A percentile compares a stretch with the other conserved stretches of the same genome.
phyloP scores from a whole-genome alignment of 2,329 filamentous ascomycete species.

The Amauroascus verrucosus region DNA sequence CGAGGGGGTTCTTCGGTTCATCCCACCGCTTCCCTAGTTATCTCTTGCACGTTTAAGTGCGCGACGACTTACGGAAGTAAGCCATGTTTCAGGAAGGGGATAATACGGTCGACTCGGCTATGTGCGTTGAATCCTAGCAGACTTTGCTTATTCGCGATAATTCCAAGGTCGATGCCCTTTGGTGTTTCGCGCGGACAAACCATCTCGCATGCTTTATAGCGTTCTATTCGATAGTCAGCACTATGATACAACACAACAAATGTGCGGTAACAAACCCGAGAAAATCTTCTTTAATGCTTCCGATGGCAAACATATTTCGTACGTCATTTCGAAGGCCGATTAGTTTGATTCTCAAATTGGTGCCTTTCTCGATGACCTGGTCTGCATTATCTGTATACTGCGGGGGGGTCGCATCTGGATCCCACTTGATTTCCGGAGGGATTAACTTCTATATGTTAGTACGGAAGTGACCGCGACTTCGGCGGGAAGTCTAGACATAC shows the following conservation, averaged over 20 bases:
- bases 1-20: no score
- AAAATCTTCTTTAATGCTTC: constrained; percentile 76
- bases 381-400: constrained; percentile 94
- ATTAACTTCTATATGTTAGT: constrained; percentile 55
- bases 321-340: constrained; percentile 90
- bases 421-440: constrained; percentile 82
- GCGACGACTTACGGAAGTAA: no score
- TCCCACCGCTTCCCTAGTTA: no score
- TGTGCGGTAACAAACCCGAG: constrained; percentile 30
- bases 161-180: not conserved
- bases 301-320: constrained; percentile 91
- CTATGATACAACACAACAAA: not conserved
- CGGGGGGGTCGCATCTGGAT: constrained; percentile 90
- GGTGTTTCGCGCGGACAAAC: not conserved
- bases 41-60: no score
- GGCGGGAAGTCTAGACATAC: constrained; percentile 45
- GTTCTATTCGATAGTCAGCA: not conserved
- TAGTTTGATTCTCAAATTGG: constrained; percentile 86
- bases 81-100: no score
- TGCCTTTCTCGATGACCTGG: constrained; percentile 84
- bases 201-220: not conserved
- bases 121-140: no score
- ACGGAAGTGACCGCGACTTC: constrained; percentile 23
- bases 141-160: not conserved
- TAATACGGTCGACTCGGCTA: no score